Evolutionary conservation across 495 filamentous ascomycete species (phyloP).

Genomic region (Echria macrotheca): DNA sequence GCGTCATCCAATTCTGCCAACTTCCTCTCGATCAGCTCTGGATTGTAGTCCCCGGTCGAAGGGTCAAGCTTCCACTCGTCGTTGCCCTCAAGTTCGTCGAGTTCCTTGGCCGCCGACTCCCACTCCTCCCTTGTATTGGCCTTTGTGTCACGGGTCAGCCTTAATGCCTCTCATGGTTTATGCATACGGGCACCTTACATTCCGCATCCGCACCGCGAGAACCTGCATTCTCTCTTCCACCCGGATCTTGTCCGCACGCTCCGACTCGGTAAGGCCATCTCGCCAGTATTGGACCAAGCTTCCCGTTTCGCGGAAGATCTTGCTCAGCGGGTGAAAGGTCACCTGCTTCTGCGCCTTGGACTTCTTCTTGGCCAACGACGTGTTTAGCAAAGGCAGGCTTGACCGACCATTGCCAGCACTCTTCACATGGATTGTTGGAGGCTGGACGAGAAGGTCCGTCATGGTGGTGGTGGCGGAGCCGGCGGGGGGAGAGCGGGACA

Average conservation of each 20-base stretch:
- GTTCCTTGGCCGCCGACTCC: conserved; percentile 63
- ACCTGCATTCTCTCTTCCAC: conserved; percentile 58
- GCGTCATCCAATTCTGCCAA: conserved; percentile 72
- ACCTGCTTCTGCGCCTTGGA: conserved; percentile 6
- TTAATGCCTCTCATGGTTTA: no score
- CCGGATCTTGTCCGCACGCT: conserved; percentile 45
- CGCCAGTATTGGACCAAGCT: conserved; percentile 45
- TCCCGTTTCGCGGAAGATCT: conserved; percentile 28
- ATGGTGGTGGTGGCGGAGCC: conserved; percentile 11
- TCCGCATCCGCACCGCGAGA: conserved; percentile 55
- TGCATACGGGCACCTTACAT: conserved; percentile 38
- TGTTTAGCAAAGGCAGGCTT: no score
- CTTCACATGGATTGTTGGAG: conserved; percentile 12
- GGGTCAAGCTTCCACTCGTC: conserved; percentile 70
- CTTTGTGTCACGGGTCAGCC: conserved; percentile 39
- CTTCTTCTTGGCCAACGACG: conserved; percentile 10
- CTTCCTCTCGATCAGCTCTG: conserved; percentile 58
- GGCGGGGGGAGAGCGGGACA: not conserved
- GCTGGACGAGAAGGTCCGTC: conserved; percentile 23
- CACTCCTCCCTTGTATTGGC: conserved; percentile 61
- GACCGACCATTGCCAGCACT: conserved; percentile 5
- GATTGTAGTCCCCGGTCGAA: conserved; percentile 59
- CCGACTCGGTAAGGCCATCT: conserved; percentile 52
- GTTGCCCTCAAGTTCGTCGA: conserved; percentile 77
- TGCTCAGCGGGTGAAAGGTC: conserved; percentile 16